A percentile compares a stretch with the other conserved stretches of the same genome.
Evolutionary conservation across 768 basidiomycete genomes (phyloP).

Genomic region (Calocera viscosa): DNA sequence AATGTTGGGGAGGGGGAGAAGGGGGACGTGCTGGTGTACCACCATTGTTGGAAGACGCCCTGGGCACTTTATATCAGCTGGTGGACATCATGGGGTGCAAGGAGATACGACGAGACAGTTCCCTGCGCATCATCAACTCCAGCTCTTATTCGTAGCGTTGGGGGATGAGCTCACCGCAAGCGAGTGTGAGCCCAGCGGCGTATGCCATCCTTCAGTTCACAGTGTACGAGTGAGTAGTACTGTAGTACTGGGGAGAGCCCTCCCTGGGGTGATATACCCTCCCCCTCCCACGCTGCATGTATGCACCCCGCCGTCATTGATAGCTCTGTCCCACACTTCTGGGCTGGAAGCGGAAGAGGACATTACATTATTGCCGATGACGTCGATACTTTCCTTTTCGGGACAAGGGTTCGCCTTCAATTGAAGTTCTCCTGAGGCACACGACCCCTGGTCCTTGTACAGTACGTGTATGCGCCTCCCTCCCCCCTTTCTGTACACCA

Average conservation of each 20-base stretch:
- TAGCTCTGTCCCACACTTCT: too few species aligned
- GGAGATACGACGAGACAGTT: neutral
- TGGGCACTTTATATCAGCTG: neutral
- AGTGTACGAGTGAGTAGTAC: neutral
- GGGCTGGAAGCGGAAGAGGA: too few species aligned
- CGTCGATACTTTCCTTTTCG: too few species aligned
- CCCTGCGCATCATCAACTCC: neutral
- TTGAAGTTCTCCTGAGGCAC: neutral
- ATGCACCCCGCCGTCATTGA: too few species aligned
- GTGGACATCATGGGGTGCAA: neutral
- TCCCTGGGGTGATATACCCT: neutral
- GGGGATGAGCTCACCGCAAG: neutral
- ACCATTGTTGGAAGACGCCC: slow-evolving; percentile 1
- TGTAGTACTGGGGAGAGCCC: neutral
- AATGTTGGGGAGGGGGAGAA: neutral
- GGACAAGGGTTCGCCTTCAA: too few species aligned
- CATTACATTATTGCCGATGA: too few species aligned
- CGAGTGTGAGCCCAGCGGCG: neutral
- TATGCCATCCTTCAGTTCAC: neutral
- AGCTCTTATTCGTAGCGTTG: neutral
- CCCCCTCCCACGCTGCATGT: neutral
- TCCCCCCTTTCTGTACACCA: neutral
- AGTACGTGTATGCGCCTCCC: neutral
- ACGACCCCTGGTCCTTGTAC: too few species aligned
- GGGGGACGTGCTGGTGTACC: neutral